Percentiles rank a stretch among this genome's conserved stretches.
Evolutionary conservation across 2,329 filamentous ascomycete species (phyloP).

Genomic region (Fusarium ambrosium): DNA sequence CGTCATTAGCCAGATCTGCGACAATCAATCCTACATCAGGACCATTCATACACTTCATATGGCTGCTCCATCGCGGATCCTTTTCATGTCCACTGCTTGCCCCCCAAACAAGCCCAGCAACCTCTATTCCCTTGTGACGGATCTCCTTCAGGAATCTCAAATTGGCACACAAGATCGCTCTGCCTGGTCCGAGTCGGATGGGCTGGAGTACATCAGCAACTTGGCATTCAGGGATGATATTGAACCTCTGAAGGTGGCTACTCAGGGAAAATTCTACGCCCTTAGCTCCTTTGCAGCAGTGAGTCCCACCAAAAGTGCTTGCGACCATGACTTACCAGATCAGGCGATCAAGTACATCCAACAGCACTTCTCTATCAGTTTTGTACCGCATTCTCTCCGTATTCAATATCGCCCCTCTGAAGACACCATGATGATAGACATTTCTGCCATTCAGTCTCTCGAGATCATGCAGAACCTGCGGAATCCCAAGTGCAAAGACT

Average conservation of each 20-base stretch:
- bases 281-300: slow-evolving; percentile 89
- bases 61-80: slow-evolving; percentile 82
- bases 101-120: slow-evolving; percentile 77
- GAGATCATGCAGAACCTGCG: slow-evolving; percentile 92
- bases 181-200: slow-evolving; percentile 85
- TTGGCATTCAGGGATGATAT: slow-evolving; percentile 86
- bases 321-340: neutral
- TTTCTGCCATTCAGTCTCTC: slow-evolving; percentile 86
- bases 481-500: slow-evolving; percentile 82
- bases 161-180: slow-evolving; percentile 74
- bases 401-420: slow-evolving; percentile 91
- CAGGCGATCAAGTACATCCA: slow-evolving; percentile 88
- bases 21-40: slow-evolving; percentile 91
- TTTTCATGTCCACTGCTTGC: slow-evolving; percentile 80
- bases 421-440: slow-evolving; percentile 95
- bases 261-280: slow-evolving; percentile 88
- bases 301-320: slow-evolving; percentile 49
- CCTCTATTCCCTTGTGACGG: slow-evolving; percentile 79
- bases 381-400: slow-evolving; percentile 83
- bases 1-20: slow-evolving; percentile 89
- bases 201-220: slow-evolving; percentile 81
- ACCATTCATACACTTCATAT: slow-evolving; percentile 90
- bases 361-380: slow-evolving; percentile 74
- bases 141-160: slow-evolving; percentile 56
- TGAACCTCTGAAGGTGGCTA: slow-evolving; percentile 82